A percentile compares a stretch with the other conserved stretches of the same genome.
phyloP scores from a whole-genome alignment of 169 alveolate genomes.

The Miamiensis avidus region DNA sequence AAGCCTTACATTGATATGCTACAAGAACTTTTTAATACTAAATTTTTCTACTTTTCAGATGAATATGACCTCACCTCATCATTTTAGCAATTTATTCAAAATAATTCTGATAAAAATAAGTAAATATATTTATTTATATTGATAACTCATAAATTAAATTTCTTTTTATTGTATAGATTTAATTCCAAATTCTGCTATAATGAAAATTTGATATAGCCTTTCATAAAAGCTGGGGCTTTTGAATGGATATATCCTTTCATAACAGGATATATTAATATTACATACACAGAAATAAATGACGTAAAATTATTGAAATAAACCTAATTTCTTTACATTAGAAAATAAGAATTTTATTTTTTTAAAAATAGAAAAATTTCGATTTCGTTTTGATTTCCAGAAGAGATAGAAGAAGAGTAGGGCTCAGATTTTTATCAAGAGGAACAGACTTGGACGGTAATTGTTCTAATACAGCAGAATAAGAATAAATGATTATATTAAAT shows the following conservation, averaged over 20 bases:
- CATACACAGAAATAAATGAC: conserved; percentile 37
- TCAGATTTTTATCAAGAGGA: conserved; percentile 94
- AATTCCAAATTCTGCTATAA: conserved; percentile 45
- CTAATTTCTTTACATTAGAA: neutral
- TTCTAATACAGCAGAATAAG: conserved; percentile 96
- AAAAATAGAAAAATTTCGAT: conserved; percentile 51
- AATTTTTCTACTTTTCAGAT: conserved; percentile 69
- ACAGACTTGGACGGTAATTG: conserved; percentile 86
- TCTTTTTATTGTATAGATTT: conserved; percentile 28
- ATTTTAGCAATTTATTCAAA: conserved; percentile 41
- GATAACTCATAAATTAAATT: conserved; percentile 9
- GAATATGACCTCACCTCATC: conserved; percentile 63
- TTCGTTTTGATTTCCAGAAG: conserved; percentile 89
- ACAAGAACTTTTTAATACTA: conserved; percentile 40
- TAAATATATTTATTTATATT: neutral
- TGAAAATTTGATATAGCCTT: conserved; percentile 33
- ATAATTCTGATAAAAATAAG: conserved; percentile 23
- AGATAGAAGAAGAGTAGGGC: conserved; percentile 94
- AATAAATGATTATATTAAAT: conserved; percentile 84
- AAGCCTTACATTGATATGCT: conserved; percentile 41
- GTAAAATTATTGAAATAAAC: neutral
- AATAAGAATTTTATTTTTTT: neutral
- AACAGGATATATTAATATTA: conserved; percentile 72
- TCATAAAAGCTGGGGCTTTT: conserved; percentile 49
- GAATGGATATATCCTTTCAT: conserved; percentile 75